Base-by-base conservation (phyloP, 169 alveolate genomes). In the Eimeria maxima region DNA sequence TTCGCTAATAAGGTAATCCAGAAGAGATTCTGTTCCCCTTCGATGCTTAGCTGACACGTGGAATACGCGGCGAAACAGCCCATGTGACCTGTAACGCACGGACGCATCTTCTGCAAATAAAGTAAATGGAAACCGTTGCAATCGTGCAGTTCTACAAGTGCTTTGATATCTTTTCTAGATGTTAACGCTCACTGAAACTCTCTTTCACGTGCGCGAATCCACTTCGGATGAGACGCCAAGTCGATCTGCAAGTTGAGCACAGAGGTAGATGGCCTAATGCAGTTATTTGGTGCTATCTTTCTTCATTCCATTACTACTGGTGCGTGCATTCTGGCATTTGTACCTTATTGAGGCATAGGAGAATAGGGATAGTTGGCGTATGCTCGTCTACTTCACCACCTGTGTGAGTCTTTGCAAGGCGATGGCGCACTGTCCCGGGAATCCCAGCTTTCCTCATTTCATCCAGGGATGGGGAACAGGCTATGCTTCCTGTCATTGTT, bases 31-130 rank as follows among this genome's bases (percentile, higher is more conserved):
- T 42, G 97, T 71, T 10, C 99, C 99, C 76, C 97, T 96, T 29
- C 95, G 93, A 88, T 97, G 95, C 81, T 98, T 98, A 22, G 99
- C 98, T 45, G 98, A 97, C 42, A 97, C 96, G 90, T 97, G 97
- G 90, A 98, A 97, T 29, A 97, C 95, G 73, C 96, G 97, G 84
- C 94, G 97, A 73, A 98, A 98, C 57, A 95, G 96, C n/a, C 99
- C 99, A 55, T 97, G 98, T 71, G 95, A 91, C 95, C 98, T 97
- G 97, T 67, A 95, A 47, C 76, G 91, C 86, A 97, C 6, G 38
- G 38, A 33, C 38, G 38, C 38, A 33, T 65, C 88, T 18, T 67
- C 44, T 47, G 45, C 45, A 13, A 8, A n/a, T 33, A 63, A 53
- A 47, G 24, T 20, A 3, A 33, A 0, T 47, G 71, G n/a, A 10